Evolutionary conservation across 1,139 yeast genomes (phyloP).

Genomic region (Taphrina wiesneri): DNA sequence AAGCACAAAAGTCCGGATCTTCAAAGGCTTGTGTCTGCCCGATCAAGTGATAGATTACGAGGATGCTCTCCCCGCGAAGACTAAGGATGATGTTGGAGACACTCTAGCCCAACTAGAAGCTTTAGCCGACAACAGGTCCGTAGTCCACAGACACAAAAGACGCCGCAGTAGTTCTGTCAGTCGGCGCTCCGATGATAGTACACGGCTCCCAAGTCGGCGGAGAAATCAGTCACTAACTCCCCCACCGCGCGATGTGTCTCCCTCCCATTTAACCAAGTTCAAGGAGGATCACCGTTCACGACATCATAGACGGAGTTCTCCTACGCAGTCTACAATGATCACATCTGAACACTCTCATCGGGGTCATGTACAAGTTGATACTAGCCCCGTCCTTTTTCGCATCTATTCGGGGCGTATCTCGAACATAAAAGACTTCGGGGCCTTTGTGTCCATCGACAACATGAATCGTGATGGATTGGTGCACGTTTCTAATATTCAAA

Average conservation of each 20-base stretch:
- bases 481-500: conserved; percentile 69
- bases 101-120: conserved; percentile 33
- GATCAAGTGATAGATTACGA: conserved; percentile 32
- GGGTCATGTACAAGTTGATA: not conserved
- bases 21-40: conserved; percentile 36
- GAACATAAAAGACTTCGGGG: conserved; percentile 70
- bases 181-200: not conserved
- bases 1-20: conserved; percentile 26
- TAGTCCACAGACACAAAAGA: not conserved
- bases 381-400: conserved; percentile 43
- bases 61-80: not conserved
- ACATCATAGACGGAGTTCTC: not conserved
- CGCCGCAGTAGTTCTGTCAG: not conserved
- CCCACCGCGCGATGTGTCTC: too few relatives aligned
- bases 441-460: conserved; percentile 61
- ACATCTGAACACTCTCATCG: not conserved
- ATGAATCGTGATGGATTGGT: conserved; percentile 62
- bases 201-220: not conserved
- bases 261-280: too few relatives aligned
- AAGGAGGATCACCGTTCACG: not conserved
- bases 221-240: not conserved
- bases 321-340: not conserved
- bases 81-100: not conserved
- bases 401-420: conserved; percentile 64
- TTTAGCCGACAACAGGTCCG: not conserved